A percentile compares a stretch with the other conserved stretches of the same genome.
Conservation (phyloP, 306 rosid species). For the Aeschynomene evenia region DNA sequence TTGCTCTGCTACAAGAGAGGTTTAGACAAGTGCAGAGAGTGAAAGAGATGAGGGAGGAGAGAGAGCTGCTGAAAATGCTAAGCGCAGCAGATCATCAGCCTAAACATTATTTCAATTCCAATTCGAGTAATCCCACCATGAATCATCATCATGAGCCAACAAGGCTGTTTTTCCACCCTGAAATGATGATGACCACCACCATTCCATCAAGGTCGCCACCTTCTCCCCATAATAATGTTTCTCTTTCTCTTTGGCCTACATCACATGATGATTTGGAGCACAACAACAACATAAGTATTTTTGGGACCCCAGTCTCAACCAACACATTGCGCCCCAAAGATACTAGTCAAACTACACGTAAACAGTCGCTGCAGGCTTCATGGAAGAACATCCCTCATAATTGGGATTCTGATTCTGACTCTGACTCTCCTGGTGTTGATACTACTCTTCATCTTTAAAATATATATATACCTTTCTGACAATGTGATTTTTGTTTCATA, state of each 20-base stretch:
- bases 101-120: background rate
- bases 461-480: constrained; percentile 5
- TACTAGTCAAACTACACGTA: background rate
- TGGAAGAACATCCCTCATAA: constrained; percentile 32
- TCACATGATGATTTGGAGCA: constrained; percentile 26
- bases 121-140: constrained; percentile 11
- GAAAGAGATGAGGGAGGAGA: constrained; percentile 79
- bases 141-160: constrained; percentile 6
- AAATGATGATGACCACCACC: no score
- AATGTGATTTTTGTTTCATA: constrained; percentile 7
- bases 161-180: constrained; percentile 44
- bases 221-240: constrained; percentile 41
- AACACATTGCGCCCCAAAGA: constrained; percentile 32
- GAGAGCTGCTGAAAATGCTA: constrained; percentile 44
- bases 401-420: constrained; percentile 33
- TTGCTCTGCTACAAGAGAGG: constrained; percentile 76
- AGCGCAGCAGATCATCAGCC: constrained; percentile 25
- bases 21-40: constrained; percentile 70
- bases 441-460: constrained; percentile 86
- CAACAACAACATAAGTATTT: background rate
- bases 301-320: constrained; percentile 30
- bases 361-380: constrained; percentile 27
- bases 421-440: constrained; percentile 58
- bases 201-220: constrained; percentile 22
- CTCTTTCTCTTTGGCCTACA: constrained; percentile 57